Base-by-base conservation (phyloP, 2,329 filamentous ascomycete species). In the Epichloe sylvatica region DNA sequence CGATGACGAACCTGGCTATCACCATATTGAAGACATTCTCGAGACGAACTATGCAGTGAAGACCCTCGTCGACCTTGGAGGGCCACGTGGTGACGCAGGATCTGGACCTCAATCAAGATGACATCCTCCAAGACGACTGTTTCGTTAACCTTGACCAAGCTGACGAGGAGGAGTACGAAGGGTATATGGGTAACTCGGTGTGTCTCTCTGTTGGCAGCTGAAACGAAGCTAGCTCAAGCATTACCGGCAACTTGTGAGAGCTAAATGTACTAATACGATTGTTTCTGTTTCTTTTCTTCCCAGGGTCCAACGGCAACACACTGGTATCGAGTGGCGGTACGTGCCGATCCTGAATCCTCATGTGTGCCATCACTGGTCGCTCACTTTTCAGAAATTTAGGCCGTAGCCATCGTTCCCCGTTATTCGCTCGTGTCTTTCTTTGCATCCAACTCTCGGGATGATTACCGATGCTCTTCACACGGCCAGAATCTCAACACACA, bases 141-240 rank as follows among this genome's bases (percentile, higher is more conserved):
- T 65, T 64, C 43, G 52, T 52, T 0, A 50, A 50, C 5, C 6
- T 55, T 1, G 40, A 44, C 25, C 25, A 49, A 0, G 51, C 51
- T 0, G 36, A 5, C 21, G 51, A 59, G 11, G 58, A 62, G 44
- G 51, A 58, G 0, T 62, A 62, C 34, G 52, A 60, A 47, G 56
- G 58, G 6, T 63, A 54, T 21, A 60, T 55, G 54, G 60, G 62
- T 1, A 62, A 62, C 42, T 57, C 7, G 34, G 63, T 65, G 33
- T 25, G 54, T 47, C 35, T 37, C n/a, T 25, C 6, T 11, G 35
- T 36, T n/a, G 30, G 13, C n/a, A 23, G 21, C 19, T n/a, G 33
- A 44, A 8, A 13, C 23, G 42, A 34, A 44, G 19, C 45, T 34
- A 21, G 25, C 25, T 6, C 34, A 5, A 9, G 8, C 21, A 9